phyloP scores from a whole-genome alignment of 2,329 filamentous ascomycete genomes.

The Helicocarpus griseus region DNA sequence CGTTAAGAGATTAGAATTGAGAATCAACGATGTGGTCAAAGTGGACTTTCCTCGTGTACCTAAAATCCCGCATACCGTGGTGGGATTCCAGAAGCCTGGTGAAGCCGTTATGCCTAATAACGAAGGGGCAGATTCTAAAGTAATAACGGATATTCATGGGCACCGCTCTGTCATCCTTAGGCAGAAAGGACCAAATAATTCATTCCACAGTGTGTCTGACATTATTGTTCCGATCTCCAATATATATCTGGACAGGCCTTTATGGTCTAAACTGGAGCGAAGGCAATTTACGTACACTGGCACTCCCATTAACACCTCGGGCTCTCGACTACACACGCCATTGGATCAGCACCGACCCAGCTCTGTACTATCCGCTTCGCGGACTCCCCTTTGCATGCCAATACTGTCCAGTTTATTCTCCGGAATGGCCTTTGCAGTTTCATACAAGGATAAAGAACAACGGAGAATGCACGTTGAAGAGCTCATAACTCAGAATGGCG shows the following conservation, averaged over 20 bases:
- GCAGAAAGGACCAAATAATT: slow-evolving; percentile 33
- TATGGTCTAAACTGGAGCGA: slow-evolving; percentile 38
- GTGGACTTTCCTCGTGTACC: slow-evolving; percentile 34
- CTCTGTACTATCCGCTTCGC: slow-evolving; percentile 40
- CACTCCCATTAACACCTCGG: slow-evolving; percentile 10
- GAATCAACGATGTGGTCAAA: slow-evolving; percentile 37
- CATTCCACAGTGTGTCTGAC: slow-evolving; percentile 25
- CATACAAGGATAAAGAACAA: slow-evolving; percentile 51
- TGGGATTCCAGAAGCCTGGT: slow-evolving; percentile 31
- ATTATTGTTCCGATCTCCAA: slow-evolving; percentile 35
- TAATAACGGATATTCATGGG: slow-evolving; percentile 28
- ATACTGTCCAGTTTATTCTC: slow-evolving; percentile 49
- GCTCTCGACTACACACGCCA: slow-evolving; percentile 26
- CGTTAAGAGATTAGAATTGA: slow-evolving; percentile 37
- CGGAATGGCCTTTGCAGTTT: slow-evolving; percentile 81
- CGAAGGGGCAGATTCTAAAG: slow-evolving; percentile 6
- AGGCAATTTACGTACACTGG: slow-evolving; percentile 26
- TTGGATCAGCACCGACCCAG: slow-evolving; percentile 30
- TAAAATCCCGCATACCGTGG: slow-evolving; percentile 34
- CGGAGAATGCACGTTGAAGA: slow-evolving; percentile 50
- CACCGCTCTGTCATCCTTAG: slow-evolving; percentile 32
- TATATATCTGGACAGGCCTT: slow-evolving; percentile 37
- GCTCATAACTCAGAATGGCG: slow-evolving; percentile 62
- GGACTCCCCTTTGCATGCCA: slow-evolving; percentile 33
- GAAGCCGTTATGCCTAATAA: slow-evolving; percentile 14